Conservation (phyloP, 768 basidiomycete genomes). For the Serendipita sp. region DNA sequence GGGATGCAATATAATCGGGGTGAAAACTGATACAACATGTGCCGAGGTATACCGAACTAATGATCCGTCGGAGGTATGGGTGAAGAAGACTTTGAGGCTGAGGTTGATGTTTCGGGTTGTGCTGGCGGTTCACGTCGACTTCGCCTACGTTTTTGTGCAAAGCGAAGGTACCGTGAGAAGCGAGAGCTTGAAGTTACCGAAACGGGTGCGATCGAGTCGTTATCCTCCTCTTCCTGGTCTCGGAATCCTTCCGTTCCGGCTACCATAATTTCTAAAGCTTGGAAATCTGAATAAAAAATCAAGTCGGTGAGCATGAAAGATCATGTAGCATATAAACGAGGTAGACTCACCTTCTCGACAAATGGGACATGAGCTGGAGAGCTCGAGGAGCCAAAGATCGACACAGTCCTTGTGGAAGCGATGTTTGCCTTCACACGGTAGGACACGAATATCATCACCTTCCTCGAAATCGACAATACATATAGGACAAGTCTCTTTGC, state of each 20-base stretch:
- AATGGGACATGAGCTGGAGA: slow-evolving; percentile 82
- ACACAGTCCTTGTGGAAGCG: slow-evolving; percentile 82
- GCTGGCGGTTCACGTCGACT: neutral
- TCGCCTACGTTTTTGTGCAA: neutral
- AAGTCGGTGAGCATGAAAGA: neutral
- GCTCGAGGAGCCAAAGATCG: slow-evolving; percentile 82
- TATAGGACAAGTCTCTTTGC: slow-evolving; percentile 82
- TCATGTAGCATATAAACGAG: neutral
- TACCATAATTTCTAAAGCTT: neutral
- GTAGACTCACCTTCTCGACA: slow-evolving; percentile 63
- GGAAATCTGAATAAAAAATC: neutral
- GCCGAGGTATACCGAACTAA: too few relatives aligned
- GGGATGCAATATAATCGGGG: too few relatives aligned
- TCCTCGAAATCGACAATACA: slow-evolving; percentile 90
- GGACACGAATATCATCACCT: slow-evolving; percentile 76
- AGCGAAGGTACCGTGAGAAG: neutral
- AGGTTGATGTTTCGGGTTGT: neutral
- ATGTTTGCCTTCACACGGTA: slow-evolving; percentile 87
- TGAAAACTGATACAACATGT: too few relatives aligned
- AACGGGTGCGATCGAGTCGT: neutral
- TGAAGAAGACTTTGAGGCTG: neutral
- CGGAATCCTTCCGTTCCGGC: neutral
- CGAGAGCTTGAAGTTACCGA: neutral
- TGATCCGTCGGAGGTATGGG: too few relatives aligned
- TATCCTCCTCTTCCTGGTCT: neutral